phyloP scores from a whole-genome alignment of 1,284 basidiomycete genomes.

The Pascua sp. region DNA sequence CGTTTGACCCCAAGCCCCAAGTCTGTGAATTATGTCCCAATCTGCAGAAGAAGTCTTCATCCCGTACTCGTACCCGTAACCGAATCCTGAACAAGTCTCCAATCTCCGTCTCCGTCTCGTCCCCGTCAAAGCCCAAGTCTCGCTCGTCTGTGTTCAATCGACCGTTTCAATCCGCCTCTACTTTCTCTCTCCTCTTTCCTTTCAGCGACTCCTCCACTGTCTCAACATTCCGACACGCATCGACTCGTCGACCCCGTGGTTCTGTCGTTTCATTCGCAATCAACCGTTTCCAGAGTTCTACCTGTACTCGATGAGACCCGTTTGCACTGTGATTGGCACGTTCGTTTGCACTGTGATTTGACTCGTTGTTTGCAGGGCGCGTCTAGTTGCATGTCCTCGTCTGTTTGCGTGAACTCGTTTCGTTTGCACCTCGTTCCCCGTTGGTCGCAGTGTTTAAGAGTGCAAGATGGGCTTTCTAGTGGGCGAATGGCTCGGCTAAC shows the following conservation, averaged over 20 bases:
- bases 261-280: not conserved
- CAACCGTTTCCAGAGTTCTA: not conserved
- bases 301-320: constrained; percentile 4
- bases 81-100: not conserved
- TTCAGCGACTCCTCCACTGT: not conserved
- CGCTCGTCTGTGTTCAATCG: constrained; percentile 5
- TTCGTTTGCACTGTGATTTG: too few species aligned
- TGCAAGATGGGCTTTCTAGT: too few species aligned
- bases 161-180: not conserved
- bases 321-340: too few species aligned
- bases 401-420: too few species aligned
- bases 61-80: constrained; percentile 1
- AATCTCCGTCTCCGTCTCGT: constrained; percentile 5
- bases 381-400: too few species aligned
- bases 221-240: not conserved
- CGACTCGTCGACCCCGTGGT: constrained; percentile 1
- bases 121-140: too few species aligned
- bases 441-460: too few species aligned
- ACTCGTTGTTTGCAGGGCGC: too few species aligned
- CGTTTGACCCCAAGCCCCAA: not conserved
- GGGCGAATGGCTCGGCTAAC: too few species aligned
- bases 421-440: too few species aligned
- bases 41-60: not conserved
- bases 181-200: not conserved
- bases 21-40: constrained; percentile 2